Evolutionary conservation across 1,284 basidiomycete genomes (phyloP).

Genomic region (Ceratobasidium sp.): DNA sequence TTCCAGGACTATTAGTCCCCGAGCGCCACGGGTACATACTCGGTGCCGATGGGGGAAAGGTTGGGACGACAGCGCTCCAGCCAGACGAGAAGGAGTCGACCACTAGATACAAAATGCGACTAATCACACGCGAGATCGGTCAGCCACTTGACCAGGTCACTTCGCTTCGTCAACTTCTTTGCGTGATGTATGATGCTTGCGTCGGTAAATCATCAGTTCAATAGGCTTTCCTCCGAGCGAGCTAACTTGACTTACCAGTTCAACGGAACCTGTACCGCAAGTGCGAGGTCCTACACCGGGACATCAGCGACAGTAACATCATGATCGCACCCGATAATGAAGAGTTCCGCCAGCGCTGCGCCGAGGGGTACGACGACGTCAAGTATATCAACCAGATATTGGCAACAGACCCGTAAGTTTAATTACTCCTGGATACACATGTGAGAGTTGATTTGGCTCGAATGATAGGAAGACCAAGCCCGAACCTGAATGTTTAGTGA

Average conservation of each 20-base stretch:
- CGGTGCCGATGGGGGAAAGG: background rate
- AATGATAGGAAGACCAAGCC: background rate
- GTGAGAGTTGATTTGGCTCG: background rate
- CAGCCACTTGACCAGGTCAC: background rate
- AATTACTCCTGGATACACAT: background rate
- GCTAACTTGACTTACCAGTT: background rate
- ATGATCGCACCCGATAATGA: background rate
- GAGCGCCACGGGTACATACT: background rate
- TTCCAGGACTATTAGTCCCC: background rate
- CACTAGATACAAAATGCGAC: constrained; percentile 12
- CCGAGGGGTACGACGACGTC: background rate
- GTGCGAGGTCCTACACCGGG: background rate
- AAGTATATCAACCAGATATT: constrained; percentile 9
- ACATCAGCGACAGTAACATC: constrained; percentile 8
- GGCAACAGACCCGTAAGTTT: background rate
- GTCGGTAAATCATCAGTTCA: background rate
- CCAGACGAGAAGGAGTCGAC: background rate
- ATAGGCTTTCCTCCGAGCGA: background rate
- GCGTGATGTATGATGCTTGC: constrained; percentile 27
- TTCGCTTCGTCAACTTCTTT: constrained; percentile 6
- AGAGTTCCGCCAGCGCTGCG: background rate
- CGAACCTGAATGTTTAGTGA: background rate
- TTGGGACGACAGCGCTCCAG: background rate
- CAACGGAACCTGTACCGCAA: constrained; percentile 15
- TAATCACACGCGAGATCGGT: constrained; percentile 10